Evolutionary conservation across 2,329 filamentous ascomycete species (phyloP).

Genomic region (Thielaviopsis musarum): DNA sequence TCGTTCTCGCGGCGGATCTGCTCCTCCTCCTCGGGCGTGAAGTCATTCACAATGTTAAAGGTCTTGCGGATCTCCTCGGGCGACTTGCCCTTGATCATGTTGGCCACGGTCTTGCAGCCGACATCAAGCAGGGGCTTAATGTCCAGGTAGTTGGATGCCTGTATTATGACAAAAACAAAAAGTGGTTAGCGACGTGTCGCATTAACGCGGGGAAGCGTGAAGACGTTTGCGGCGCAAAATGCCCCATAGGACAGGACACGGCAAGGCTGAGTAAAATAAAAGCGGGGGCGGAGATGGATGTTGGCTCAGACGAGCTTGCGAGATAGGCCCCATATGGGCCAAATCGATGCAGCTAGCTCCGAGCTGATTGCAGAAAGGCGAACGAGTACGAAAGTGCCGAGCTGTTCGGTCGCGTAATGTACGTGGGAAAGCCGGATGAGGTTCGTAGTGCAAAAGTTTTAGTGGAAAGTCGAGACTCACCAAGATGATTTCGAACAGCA

Average conservation of each 20-base stretch:
- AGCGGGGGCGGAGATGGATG: not conserved
- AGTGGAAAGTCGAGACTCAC: slow-evolving; percentile 32
- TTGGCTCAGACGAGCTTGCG: not conserved
- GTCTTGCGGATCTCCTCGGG: slow-evolving; percentile 99
- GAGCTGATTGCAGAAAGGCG: not conserved
- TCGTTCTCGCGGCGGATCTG: slow-evolving; percentile 88
- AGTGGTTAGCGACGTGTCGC: not conserved
- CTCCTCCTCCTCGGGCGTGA: slow-evolving; percentile 96
- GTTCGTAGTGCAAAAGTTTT: not conserved
- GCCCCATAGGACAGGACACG: not conserved
- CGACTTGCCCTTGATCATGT: slow-evolving; percentile 99
- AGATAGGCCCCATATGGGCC: not conserved
- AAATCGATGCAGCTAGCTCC: not conserved
- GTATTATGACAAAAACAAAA: not conserved
- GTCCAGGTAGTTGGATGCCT: slow-evolving; percentile 97
- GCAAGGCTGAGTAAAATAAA: not conserved
- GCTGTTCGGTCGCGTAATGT: not conserved
- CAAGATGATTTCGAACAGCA: slow-evolving; percentile 98
- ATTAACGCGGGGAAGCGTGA: not conserved
- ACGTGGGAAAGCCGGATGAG: not conserved
- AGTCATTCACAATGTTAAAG: slow-evolving; percentile 99
- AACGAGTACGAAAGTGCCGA: not conserved
- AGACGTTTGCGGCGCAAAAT: not conserved
- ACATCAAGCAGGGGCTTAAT: slow-evolving; percentile 97
- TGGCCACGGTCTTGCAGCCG: slow-evolving; percentile 97